These are phyloP conservation scores for Quercus suber DNA, from an alignment of 306 rosid species.

Conservation along the genomic window DNA sequence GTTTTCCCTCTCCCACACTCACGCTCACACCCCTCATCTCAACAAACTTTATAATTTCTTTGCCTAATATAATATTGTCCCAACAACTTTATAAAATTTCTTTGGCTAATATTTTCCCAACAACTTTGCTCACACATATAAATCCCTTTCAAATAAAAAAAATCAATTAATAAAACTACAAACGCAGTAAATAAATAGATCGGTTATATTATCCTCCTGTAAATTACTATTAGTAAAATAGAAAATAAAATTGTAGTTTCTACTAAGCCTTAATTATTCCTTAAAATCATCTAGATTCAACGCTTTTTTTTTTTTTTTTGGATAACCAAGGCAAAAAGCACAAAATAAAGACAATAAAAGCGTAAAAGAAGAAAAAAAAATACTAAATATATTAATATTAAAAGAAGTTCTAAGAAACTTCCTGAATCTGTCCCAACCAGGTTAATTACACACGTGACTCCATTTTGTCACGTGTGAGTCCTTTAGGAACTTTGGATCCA, in stretches of 20 bases:
- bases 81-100: too few species aligned
- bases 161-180: too few species aligned
- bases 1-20: too few species aligned
- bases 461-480: slow-evolving; percentile 40
- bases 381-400: neutral
- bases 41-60: too few species aligned
- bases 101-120: neutral
- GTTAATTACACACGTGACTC: slow-evolving; percentile 48
- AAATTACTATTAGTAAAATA: neutral
- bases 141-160: neutral
- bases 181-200: too few species aligned
- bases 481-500: slow-evolving; percentile 39
- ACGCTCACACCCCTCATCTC: too few species aligned
- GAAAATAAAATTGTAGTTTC: neutral
- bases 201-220: neutral
- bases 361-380: neutral
- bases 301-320: neutral
- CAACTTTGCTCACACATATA: neutral
- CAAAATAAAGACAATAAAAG: neutral
- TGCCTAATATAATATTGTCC: neutral
- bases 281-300: neutral
- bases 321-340: too few species aligned
- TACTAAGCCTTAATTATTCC: neutral
- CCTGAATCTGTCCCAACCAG: slow-evolving; percentile 45
- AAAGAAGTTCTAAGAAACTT: slow-evolving; percentile 46